phyloP scores from a whole-genome alignment of 2,329 filamentous ascomycete species.

The Apiospora pterosperma region DNA sequence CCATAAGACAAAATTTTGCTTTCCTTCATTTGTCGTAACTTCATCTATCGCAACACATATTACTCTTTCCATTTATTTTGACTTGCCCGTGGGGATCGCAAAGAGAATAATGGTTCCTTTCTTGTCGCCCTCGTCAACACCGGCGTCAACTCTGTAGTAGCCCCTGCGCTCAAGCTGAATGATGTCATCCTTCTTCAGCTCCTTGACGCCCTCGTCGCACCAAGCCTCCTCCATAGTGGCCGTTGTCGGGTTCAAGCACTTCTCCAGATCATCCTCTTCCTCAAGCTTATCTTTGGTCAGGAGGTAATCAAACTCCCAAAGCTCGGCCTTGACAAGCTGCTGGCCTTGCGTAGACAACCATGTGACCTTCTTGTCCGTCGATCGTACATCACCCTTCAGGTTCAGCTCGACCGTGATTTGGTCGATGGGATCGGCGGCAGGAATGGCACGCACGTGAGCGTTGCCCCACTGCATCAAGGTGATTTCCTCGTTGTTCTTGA shows the following conservation, averaged over 20 bases:
- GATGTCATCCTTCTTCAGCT: conserved; percentile 82
- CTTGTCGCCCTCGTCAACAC: conserved; percentile 47
- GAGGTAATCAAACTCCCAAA: conserved; percentile 93
- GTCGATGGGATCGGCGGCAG: conserved; percentile 58
- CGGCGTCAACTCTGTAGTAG: conserved; percentile 82
- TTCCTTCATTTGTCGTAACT: background rate
- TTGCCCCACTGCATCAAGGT: conserved; percentile 98
- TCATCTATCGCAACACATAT: background rate
- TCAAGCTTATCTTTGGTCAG: conserved; percentile 94
- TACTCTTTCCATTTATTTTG: conserved; percentile 29
- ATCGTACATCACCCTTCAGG: conserved; percentile 88
- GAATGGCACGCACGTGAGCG: conserved; percentile 70
- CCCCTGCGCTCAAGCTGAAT: conserved; percentile 94
- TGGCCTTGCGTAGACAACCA: conserved; percentile 80
- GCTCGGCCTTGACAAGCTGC: conserved; percentile 74
- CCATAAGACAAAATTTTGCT: background rate
- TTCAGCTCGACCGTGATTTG: conserved; percentile 80
- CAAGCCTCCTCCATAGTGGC: conserved; percentile 70
- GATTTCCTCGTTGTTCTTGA: conserved; percentile 84
- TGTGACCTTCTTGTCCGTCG: conserved; percentile 93
- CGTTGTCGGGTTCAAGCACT: conserved; percentile 75
- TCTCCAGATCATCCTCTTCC: conserved; percentile 81
- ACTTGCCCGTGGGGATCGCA: conserved; percentile 55
- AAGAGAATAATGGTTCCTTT: conserved; percentile 54
- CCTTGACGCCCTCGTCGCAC: conserved; percentile 76